Conservation (phyloP, 768 basidiomycete species). For the Omphalotus guepiniiformis region DNA sequence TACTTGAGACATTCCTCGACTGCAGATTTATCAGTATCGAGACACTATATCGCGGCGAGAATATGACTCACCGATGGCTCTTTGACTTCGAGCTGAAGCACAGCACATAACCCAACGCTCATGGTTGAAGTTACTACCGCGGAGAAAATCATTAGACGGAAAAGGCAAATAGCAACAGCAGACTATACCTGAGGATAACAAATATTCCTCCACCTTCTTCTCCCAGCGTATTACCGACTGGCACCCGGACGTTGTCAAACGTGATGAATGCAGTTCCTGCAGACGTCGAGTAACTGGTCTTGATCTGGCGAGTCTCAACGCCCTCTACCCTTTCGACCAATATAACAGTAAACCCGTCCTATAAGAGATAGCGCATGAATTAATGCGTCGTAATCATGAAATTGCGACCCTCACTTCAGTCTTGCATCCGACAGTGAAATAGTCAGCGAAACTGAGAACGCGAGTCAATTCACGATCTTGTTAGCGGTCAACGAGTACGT, state of each 20-base stretch:
- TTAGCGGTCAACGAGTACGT: conserved; percentile 17
- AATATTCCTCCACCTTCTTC: conserved; percentile 66
- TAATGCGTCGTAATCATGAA: neutral
- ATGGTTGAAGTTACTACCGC: conserved; percentile 82
- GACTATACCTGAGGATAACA: conserved; percentile 45
- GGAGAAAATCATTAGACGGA: conserved; percentile 1
- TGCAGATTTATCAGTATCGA: neutral
- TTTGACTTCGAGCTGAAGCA: conserved; percentile 50
- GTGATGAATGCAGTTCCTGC: conserved; percentile 81
- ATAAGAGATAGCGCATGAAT: neutral
- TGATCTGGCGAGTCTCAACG: conserved; percentile 81
- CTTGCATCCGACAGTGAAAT: conserved; percentile 66
- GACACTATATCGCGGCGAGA: neutral
- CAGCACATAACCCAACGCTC: conserved; percentile 93
- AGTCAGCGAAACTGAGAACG: conserved; percentile 39
- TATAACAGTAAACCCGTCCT: conserved; percentile 77
- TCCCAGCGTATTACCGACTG: conserved; percentile 80
- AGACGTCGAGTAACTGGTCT: conserved; percentile 75
- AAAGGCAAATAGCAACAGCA: neutral
- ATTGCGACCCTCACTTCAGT: conserved; percentile 37
- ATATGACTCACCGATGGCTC: conserved; percentile 27
- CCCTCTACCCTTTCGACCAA: conserved; percentile 80
- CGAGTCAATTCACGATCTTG: neutral
- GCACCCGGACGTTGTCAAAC: conserved; percentile 80
- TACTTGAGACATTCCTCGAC: conserved; percentile 54